phyloP scores from a whole-genome alignment of 2,329 filamentous ascomycete genomes.

The Mycogone perniciosa region DNA sequence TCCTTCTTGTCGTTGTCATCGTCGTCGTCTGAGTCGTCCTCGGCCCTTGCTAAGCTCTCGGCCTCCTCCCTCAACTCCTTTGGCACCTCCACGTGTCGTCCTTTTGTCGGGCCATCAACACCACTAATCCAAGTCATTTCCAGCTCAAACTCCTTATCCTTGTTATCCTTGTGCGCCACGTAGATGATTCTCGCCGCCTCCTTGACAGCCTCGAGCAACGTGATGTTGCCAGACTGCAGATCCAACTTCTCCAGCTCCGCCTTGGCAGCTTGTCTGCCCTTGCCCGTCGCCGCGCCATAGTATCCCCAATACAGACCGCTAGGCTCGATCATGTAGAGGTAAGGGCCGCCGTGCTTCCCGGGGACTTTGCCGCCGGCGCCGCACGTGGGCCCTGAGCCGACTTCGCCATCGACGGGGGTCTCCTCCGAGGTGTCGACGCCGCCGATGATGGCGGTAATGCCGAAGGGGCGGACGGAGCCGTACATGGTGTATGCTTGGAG shows the following conservation, averaged over 20 bases:
- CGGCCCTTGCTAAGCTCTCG: conserved; percentile 85
- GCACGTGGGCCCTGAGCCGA: conserved; percentile 69
- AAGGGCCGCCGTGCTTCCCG: conserved; percentile 77
- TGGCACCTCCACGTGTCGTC: conserved; percentile 87
- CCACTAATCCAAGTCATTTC: conserved; percentile 98
- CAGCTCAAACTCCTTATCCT: conserved; percentile 98
- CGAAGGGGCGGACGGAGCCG: conserved; percentile 92
- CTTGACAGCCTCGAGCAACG: conserved; percentile 83
- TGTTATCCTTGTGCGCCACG: conserved; percentile 95
- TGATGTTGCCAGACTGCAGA: conserved; percentile 68
- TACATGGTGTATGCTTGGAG: conserved; percentile 97
- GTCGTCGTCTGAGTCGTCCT: conserved; percentile 80
- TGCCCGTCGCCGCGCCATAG: conserved; percentile 95
- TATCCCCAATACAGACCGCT: conserved; percentile 98
- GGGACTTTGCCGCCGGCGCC: conserved; percentile 78
- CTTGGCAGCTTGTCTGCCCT: conserved; percentile 94
- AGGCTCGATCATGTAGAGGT: conserved; percentile 98
- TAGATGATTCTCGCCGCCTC: conserved; percentile 97
- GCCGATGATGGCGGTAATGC: conserved; percentile 88
- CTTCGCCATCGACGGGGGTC: conserved; percentile 80
- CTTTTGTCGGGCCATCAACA: conserved; percentile 79
- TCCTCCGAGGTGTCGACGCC: conserved; percentile 90
- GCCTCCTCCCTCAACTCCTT: conserved; percentile 87
- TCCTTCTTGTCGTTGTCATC: conserved; percentile 61
- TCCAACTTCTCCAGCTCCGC: conserved; percentile 98